Percentiles rank a stretch among this genome's conserved stretches.
Evolutionary conservation across 371 early-diverging fungal species (phyloP).

Genomic region (Rhizopus sp.): DNA sequence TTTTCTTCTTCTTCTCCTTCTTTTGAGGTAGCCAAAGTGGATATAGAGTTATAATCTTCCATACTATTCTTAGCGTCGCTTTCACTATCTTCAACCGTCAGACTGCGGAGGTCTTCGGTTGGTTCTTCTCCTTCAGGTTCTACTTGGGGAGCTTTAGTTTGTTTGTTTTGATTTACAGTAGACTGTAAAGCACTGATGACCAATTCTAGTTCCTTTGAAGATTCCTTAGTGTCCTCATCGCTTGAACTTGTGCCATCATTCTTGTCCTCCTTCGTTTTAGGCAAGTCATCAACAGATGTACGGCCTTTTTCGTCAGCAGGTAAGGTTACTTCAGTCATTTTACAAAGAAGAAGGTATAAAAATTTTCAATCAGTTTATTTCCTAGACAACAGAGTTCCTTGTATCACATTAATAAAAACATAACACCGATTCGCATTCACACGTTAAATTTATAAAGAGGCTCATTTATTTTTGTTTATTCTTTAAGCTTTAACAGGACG

Average conservation of each 20-base stretch:
- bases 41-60: slow-evolving; percentile 12
- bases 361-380: no score
- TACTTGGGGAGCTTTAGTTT: neutral
- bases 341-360: no score
- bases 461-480: slow-evolving; percentile 17
- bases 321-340: no score
- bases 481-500: slow-evolving; percentile 19
- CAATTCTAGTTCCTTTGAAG: slow-evolving; percentile 16
- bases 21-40: slow-evolving; percentile 8
- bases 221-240: slow-evolving; percentile 13
- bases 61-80: slow-evolving; percentile 7
- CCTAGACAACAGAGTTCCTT: no score
- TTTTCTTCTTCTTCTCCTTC: slow-evolving; percentile 1
- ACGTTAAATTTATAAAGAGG: no score
- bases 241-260: slow-evolving; percentile 12
- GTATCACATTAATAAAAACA: no score
- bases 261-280: neutral
- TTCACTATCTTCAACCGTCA: neutral
- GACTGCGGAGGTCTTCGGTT: slow-evolving; percentile 6
- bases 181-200: slow-evolving; percentile 27
- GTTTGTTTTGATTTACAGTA: slow-evolving; percentile 22
- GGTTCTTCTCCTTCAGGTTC: slow-evolving; percentile 1
- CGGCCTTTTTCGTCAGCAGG: no score
- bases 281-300: neutral
- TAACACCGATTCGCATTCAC: no score